Percentiles rank a stretch among this genome's conserved stretches.
Conservation (phyloP, 2,329 filamentous ascomycete species). For the Verticillium longisporum region DNA sequence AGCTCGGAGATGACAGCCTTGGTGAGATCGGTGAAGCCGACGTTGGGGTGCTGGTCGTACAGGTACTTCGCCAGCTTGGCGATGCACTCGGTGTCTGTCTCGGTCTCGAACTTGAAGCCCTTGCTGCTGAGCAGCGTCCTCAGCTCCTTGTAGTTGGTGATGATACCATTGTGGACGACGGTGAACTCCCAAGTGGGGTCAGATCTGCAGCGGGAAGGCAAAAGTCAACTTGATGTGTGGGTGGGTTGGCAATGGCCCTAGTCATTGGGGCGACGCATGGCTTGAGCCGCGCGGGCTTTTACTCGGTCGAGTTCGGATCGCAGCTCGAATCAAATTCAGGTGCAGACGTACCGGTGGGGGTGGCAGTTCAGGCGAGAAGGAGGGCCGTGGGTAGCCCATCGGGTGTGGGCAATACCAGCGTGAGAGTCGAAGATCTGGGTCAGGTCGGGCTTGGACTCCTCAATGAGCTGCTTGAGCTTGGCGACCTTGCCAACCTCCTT, state of each 20-base stretch:
- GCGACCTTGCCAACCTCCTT: constrained; percentile 99
- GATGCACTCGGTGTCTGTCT: constrained; percentile 99
- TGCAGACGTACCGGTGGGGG: constrained; percentile 72
- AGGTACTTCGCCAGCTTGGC: constrained; percentile 98
- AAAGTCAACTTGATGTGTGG: constrained; percentile 3
- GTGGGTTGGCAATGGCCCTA: not conserved
- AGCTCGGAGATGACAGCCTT: constrained; percentile 99
- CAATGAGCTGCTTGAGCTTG: constrained; percentile 91
- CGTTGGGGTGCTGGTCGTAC: constrained; percentile 86
- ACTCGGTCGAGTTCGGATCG: not conserved
- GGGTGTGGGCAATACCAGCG: constrained; percentile 96
- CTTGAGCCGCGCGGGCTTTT: not conserved
- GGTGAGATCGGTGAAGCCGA: constrained; percentile 92
- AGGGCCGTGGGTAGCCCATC: constrained; percentile 96
- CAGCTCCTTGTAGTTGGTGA: constrained; percentile 99
- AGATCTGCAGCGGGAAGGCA: constrained; percentile 51
- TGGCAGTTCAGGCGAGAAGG: constrained; percentile 96
- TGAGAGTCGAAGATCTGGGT: constrained; percentile 96
- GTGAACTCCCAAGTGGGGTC: constrained; percentile 94
- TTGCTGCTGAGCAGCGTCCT: constrained; percentile 89
- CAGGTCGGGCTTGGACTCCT: constrained; percentile 73
- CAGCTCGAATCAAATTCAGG: not conserved
- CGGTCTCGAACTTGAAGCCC: constrained; percentile 98
- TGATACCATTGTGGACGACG: constrained; percentile 99
- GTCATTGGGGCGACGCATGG: not conserved